Base-by-base conservation (phyloP, 495 filamentous ascomycete species). In the Wilcoxina mikolae region DNA sequence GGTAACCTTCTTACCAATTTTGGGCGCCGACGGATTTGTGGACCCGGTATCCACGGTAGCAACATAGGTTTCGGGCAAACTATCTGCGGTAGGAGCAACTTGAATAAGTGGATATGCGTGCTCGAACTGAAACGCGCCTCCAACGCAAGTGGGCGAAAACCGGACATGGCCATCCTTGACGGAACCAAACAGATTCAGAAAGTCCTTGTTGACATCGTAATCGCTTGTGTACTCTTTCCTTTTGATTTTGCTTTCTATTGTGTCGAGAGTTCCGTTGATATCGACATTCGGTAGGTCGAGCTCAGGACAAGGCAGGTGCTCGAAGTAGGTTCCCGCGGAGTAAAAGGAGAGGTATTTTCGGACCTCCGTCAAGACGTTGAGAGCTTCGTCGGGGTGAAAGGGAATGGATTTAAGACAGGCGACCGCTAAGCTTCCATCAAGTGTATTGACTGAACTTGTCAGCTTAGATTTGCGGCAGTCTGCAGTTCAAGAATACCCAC, bases 251-350 rank as follows among this genome's bases (percentile, higher is more conserved):
- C 28, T 29, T 49, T 64, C 54, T 25, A 62, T 57, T 7, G 15
- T 17, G 9, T 33, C 50, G 5, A 64, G 48, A 4, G 60, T 62
- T 31, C 27, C 45, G 31, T 62, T 62, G 17, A 62, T 4, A 46
- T 64, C 31, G 3, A 64, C 54, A 1, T 52, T 48, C 10, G n/a
- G 41, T 12, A 64, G 53, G 35, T 61, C 56, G 18, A 64, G 60
- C 50, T 62, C 60, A 0, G 56, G 56, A 15, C 60, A 60, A n/a
- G 58, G 59, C 17, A 57, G 56, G 17, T 62, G 15, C 11, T 41
- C 38, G 29, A 59, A 59, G 33, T 64, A 64, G n/a, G 60, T 24
- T 27, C 58, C 60, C 5, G 61, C 60, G 10, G 61, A 64, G 51
- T 64, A 62, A 27, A 59, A 59, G 17, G 54, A 46, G 4, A 61